Base-by-base conservation (phyloP, 306 rosid species). In the Trifolium pratense region DNA sequence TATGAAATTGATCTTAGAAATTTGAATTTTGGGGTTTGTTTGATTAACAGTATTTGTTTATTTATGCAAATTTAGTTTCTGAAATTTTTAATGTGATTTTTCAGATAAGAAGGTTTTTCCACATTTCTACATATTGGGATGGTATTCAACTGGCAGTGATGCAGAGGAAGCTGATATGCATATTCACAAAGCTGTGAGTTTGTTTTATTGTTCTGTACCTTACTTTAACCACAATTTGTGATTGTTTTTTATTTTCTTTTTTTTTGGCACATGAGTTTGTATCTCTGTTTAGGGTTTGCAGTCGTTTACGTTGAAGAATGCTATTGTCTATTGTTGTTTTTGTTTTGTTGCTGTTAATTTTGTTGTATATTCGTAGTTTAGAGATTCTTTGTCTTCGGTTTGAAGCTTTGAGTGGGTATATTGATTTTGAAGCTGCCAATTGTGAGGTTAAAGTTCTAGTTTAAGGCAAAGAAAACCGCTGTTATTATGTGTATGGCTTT, bases 81-180 rank as follows among this genome's bases (percentile, higher is more conserved):
- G 6, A 26, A 55, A 0, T 71, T 26, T 20, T 26, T 20, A 14
- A 45, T 62, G 10, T 70, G 31, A 1, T 53, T 78, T 43, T 46
- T 14, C 86, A 93, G 98, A 91, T 80, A 95, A 95, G 88, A 95
- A 95, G 90, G 99, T 95, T 32, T 95, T 95, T 67, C 97, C 99
- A 2, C 80, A 91, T 61, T 95, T 95, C 74, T 95, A 95, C 82
- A 81, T 95, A 42, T 82, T 95, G 34, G 99, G 99, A 45, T 91
- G 99, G 99, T 95, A 95, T 82, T 95, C 99, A 7, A 95, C 96
- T 5, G 99, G 99, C 37, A 85, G 88, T 70, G 97, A 91, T 73
- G 97, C 96, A 13, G 71, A 83, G 73, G 97, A 95, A 77, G 82
- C 96, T 20, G 99, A 95, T 73, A 95, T 91, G 97, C 84, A 77